Evolutionary conservation across 352 stramenopile species (phyloP).

Genomic region (Phytophthora melonis): DNA sequence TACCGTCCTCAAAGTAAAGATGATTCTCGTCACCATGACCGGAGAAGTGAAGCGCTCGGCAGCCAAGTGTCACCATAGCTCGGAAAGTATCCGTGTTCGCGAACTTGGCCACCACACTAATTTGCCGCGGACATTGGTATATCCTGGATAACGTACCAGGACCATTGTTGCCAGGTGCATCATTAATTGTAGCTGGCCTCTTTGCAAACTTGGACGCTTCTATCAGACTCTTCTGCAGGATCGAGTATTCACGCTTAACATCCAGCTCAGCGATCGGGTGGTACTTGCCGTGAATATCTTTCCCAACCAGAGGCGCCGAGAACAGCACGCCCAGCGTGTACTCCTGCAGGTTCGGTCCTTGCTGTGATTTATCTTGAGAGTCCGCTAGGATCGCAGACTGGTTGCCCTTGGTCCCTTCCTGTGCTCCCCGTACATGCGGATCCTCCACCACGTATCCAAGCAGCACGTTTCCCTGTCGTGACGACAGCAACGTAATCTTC

Average conservation of each 20-base stretch:
- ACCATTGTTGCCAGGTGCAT: slow-evolving; percentile 18
- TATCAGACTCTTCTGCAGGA: slow-evolving; percentile 79
- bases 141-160: slow-evolving; percentile 38
- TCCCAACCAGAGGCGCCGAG: slow-evolving; percentile 93
- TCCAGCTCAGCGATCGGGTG: slow-evolving; percentile 91
- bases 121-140: slow-evolving; percentile 78
- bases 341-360: slow-evolving; percentile 66
- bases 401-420: slow-evolving; percentile 30
- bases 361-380: slow-evolving; percentile 64
- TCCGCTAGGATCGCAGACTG: slow-evolving; percentile 25
- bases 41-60: slow-evolving; percentile 94
- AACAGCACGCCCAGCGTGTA: slow-evolving; percentile 95
- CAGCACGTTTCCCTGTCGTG: slow-evolving; percentile 61
- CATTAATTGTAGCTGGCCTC: slow-evolving; percentile 31
- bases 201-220: slow-evolving; percentile 79
- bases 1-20: slow-evolving; percentile 95
- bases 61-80: slow-evolving; percentile 92
- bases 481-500: slow-evolving; percentile 81
- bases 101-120: slow-evolving; percentile 95
- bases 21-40: slow-evolving; percentile 94
- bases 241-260: slow-evolving; percentile 84
- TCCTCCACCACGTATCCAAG: slow-evolving; percentile 83
- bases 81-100: slow-evolving; percentile 94
- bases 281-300: slow-evolving; percentile 90
- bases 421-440: slow-evolving; percentile 61